Conservation (phyloP, 2,329 filamentous ascomycete genomes). For the Volutella citrinella region DNA sequence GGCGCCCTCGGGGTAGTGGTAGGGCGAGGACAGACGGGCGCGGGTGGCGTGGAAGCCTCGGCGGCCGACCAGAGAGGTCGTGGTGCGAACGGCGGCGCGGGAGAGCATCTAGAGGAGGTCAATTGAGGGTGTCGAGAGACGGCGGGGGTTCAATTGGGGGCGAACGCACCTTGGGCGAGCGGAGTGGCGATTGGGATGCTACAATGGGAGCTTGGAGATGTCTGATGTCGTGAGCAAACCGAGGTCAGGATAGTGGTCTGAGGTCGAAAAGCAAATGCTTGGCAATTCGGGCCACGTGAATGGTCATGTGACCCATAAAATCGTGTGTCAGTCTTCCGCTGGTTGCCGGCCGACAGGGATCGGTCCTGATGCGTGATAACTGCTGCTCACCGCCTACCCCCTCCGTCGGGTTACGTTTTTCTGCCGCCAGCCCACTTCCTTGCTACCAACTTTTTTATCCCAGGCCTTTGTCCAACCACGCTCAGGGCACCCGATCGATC, state of each 20-base stretch:
- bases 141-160: neutral
- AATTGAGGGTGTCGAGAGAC: conserved; percentile 41
- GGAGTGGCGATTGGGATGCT: conserved; percentile 24
- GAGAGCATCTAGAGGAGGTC: conserved; percentile 72
- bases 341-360: too few relatives aligned
- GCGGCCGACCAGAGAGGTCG: conserved; percentile 71
- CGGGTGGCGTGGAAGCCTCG: conserved; percentile 94
- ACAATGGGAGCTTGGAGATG: conserved; percentile 22
- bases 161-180: conserved; percentile 25
- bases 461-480: neutral
- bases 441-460: conserved; percentile 17
- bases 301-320: conserved; percentile 18
- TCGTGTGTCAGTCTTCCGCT: conserved; percentile 9
- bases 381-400: conserved; percentile 26
- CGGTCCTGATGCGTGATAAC: too few relatives aligned
- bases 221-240: conserved; percentile 25
- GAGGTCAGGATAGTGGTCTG: conserved; percentile 29
- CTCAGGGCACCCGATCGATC: neutral
- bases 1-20: conserved; percentile 97
- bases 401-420: conserved; percentile 19
- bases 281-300: conserved; percentile 17
- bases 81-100: conserved; percentile 63
- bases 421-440: conserved; percentile 26
- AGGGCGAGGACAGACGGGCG: conserved; percentile 80
- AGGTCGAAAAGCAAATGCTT: conserved; percentile 30